phyloP scores from a whole-genome alignment of 768 basidiomycete genomes.

The Naematelia encephala region DNA sequence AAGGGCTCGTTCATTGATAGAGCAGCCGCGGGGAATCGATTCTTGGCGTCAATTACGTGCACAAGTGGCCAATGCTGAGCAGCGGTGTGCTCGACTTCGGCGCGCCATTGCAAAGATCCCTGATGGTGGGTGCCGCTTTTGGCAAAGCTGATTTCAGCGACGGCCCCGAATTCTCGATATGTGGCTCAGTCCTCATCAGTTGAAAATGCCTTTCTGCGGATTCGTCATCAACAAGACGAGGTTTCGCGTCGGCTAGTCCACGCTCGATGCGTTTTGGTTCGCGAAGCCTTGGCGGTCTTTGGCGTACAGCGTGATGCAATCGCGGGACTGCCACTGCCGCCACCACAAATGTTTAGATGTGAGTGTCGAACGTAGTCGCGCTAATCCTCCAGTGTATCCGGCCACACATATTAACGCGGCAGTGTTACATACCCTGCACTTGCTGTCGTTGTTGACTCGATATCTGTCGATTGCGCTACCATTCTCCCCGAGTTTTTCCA shows the following conservation, averaged over 20 bases:
- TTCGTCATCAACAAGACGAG: conserved; percentile 10
- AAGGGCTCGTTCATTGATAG: neutral
- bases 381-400: conserved; percentile 19
- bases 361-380: neutral
- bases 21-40: conserved; percentile 5
- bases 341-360: conserved; percentile 28
- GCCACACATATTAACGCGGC: conserved; percentile 37
- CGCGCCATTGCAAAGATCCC: neutral
- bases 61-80: conserved; percentile 16
- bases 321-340: conserved; percentile 29
- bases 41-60: conserved; percentile 27
- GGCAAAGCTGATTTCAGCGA: neutral
- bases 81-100: neutral
- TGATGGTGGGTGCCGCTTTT: neutral
- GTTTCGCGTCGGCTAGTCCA: conserved; percentile 19
- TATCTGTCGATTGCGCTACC: conserved; percentile 45
- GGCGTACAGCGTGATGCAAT: conserved; percentile 29
- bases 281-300: conserved; percentile 37
- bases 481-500: conserved; percentile 21
- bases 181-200: neutral
- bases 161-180: neutral
- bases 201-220: neutral
- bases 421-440: conserved; percentile 37
- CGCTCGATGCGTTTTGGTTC: conserved; percentile 36
- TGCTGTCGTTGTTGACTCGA: conserved; percentile 36